A percentile compares a stretch with the other conserved stretches of the same genome.
Evolutionary conservation across 163 green algal genomes (phyloP).

Genomic region (Prototheca wickerhamii): DNA sequence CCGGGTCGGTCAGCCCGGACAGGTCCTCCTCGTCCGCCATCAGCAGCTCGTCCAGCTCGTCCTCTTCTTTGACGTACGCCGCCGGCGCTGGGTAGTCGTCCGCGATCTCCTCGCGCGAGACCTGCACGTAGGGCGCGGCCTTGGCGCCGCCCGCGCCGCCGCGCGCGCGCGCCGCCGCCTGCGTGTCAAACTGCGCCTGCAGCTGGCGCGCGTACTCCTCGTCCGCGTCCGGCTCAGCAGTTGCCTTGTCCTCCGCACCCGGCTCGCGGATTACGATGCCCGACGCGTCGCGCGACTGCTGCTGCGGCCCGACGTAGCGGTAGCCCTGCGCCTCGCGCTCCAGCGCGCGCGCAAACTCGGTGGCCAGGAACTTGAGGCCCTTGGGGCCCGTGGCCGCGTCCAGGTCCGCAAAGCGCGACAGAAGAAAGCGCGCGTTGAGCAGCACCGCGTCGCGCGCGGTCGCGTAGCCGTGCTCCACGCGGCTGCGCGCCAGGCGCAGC

Average conservation of each 20-base stretch:
- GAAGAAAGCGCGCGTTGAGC: conserved; percentile 69
- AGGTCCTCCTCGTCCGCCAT: conserved; percentile 19
- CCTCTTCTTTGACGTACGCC: conserved; percentile 35
- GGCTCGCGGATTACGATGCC: not conserved
- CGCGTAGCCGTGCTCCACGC: conserved; percentile 54
- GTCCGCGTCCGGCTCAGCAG: conserved; percentile 50
- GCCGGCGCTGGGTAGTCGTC: conserved; percentile 85
- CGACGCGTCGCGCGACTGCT: not conserved
- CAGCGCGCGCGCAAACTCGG: conserved; percentile 17
- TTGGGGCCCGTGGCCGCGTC: conserved; percentile 16
- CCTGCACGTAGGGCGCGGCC: conserved; percentile 66
- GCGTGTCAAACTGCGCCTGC: conserved; percentile 68
- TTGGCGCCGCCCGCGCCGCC: not conserved
- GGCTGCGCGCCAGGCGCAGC: conserved; percentile 54
- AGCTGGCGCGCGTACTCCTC: conserved; percentile 64
- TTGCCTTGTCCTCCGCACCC: conserved; percentile 10
- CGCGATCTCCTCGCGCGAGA: conserved; percentile 82
- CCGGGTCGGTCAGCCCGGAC: conserved; percentile 29
- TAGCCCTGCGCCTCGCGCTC: conserved; percentile 28
- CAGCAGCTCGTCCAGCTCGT: conserved; percentile 74
- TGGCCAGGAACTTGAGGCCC: conserved; percentile 19
- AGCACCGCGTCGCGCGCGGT: conserved; percentile 57
- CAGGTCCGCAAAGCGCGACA: conserved; percentile 50
- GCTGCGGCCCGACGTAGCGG: too few relatives aligned
- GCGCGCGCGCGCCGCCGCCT: conserved; percentile 17